phyloP scores from a whole-genome alignment of 371 early-diverging fungal species.

The Funneliformis caledonium region DNA sequence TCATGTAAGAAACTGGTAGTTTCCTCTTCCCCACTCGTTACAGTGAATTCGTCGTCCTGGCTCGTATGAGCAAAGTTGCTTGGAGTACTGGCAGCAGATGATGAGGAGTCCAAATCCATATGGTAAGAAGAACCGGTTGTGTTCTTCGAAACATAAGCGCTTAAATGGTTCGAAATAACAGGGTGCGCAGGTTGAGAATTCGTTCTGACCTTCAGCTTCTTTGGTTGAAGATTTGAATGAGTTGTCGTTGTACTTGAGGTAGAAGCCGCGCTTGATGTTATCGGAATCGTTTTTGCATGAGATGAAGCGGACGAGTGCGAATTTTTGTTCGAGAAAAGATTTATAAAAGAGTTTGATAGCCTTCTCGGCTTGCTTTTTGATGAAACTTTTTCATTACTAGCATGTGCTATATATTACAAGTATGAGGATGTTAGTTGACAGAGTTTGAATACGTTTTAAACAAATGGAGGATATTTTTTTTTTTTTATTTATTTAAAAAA shows the following conservation, averaged over 20 bases:
- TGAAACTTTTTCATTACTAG: neutral
- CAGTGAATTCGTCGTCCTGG: neutral
- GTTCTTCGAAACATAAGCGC: neutral
- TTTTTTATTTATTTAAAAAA: neutral
- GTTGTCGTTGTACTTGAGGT: neutral
- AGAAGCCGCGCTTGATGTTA: neutral
- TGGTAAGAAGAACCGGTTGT: neutral
- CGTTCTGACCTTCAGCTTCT: neutral
- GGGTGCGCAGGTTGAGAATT: constrained; percentile 1
- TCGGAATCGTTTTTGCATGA: neutral
- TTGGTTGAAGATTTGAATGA: neutral
- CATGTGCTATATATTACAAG: neutral
- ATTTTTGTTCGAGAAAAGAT: neutral
- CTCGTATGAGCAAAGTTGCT: neutral
- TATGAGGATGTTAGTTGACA: neutral
- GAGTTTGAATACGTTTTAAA: no score
- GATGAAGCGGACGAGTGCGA: neutral
- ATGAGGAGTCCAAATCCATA: neutral
- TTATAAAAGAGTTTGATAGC: neutral
- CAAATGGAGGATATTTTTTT: no score
- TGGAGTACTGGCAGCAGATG: constrained; percentile 22
- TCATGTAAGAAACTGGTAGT: neutral
- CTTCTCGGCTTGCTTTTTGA: neutral
- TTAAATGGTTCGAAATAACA: neutral
- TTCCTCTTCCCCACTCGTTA: constrained; percentile 13